These are phyloP conservation scores for Hypoxylon sp. DNA, from an alignment of 2,329 filamentous ascomycete species.

Conservation along the genomic window DNA sequence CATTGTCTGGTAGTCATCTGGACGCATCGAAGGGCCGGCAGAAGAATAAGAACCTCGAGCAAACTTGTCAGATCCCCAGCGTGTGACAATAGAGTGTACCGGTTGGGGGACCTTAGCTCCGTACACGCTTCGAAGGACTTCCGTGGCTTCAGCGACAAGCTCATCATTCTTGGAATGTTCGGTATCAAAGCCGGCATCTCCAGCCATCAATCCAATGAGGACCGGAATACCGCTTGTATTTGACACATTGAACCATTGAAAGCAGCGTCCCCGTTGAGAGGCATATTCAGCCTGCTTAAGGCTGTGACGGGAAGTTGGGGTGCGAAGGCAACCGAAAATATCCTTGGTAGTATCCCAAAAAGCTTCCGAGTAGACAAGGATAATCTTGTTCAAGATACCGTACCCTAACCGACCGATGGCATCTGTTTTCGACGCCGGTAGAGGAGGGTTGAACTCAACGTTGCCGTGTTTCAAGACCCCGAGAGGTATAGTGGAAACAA, in stretches of 20 bases:
- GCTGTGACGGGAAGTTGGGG: conserved; percentile 77
- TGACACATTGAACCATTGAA: conserved; percentile 97
- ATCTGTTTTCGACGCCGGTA: conserved; percentile 88
- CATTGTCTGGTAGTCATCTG: conserved; percentile 94
- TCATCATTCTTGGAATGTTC: conserved; percentile 82
- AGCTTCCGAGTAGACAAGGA: conserved; percentile 87
- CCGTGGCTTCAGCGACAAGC: conserved; percentile 84
- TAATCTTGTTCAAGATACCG: conserved; percentile 94
- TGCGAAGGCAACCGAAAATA: conserved; percentile 92
- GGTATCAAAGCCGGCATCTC: conserved; percentile 90
- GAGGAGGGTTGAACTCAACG: conserved; percentile 87
- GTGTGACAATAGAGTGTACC: conserved; percentile 87
- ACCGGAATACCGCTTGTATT: conserved; percentile 90
- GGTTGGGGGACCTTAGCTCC: conserved; percentile 79
- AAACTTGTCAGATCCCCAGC: conserved; percentile 92
- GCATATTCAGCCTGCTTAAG: conserved; percentile 85
- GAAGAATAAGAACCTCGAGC: conserved; percentile 97
- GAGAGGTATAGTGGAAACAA: conserved; percentile 91
- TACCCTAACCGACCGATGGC: conserved; percentile 90
- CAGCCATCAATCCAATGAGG: conserved; percentile 93
- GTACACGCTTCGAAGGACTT: conserved; percentile 83
- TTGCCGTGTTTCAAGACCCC: conserved; percentile 89
- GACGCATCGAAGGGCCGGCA: conserved; percentile 83
- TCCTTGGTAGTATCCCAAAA: conserved; percentile 94
- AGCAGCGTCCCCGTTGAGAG: conserved; percentile 87